These are phyloP conservation scores for Cyclotella cryptica DNA, from an alignment of 108 stramenopile genomes.

Conservation along the genomic window DNA sequence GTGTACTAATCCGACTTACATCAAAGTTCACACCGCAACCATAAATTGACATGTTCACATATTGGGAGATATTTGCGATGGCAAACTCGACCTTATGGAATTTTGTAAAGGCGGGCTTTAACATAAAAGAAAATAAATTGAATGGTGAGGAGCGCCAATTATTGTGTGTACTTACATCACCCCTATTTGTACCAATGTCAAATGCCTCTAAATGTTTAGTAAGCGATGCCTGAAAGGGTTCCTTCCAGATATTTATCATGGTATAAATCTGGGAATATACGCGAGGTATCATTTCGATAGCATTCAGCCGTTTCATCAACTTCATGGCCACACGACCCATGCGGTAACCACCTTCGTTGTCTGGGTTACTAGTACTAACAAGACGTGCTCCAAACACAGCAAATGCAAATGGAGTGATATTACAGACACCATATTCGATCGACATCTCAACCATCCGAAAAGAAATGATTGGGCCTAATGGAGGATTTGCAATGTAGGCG, in stretches of 20 bases:
- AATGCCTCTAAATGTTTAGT: conserved; percentile 35
- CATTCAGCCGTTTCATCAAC: conserved; percentile 29
- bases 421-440: conserved; percentile 27
- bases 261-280: conserved; percentile 32
- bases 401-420: conserved; percentile 40
- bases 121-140: background rate
- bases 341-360: conserved; percentile 56
- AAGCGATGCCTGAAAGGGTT: no score
- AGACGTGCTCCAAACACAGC: conserved; percentile 49
- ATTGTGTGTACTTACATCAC: conserved; percentile 13
- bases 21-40: conserved; percentile 32
- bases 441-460: conserved; percentile 58
- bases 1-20: background rate
- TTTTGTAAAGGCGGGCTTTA: background rate
- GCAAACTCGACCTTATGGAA: conserved; percentile 32
- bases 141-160: background rate
- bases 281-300: conserved; percentile 33
- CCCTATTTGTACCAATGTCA: conserved; percentile 20
- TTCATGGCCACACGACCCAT: conserved; percentile 56
- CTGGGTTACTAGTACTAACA: conserved; percentile 30
- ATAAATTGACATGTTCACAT: conserved; percentile 15
- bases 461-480: conserved; percentile 32
- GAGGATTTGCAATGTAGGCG: conserved; percentile 20
- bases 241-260: conserved; percentile 41
- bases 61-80: conserved; percentile 18